Base-by-base conservation (phyloP, 139 green algal species). In the Tetratostichococcus sp. region DNA sequence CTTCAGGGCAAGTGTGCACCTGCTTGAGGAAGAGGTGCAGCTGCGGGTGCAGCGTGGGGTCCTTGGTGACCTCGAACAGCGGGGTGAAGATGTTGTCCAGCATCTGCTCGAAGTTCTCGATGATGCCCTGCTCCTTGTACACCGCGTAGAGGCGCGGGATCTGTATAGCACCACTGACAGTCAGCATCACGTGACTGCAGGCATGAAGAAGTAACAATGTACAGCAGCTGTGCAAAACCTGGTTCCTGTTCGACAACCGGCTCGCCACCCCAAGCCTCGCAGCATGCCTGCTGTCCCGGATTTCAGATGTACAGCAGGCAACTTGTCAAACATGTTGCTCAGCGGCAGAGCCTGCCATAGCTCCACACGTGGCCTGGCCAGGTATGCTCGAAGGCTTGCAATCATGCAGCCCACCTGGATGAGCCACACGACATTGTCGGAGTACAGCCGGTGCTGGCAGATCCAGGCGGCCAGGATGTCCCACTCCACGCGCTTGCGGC, bases 31-130 rank as follows among this genome's bases (percentile, higher is more conserved):
- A 96, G n/a, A 97, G 82, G 83, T 99, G 95, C 70, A 99, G 91
- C 89, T 98, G 91, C 31, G 96, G 96, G 86, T 99, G 95, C 16
- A 87, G 91, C 43, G 77, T 77, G 28, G 96, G 96, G 88, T 98
- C 89, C 1, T 85, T 62, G n/a, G 96, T 98, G 35, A 96, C 96
- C 85, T 99, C 96, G 78, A 99, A 99, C 72, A 99, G 90, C 30
- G 96, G 96, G 32, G 83, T 69, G 79, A 99, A 99, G 79, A 99
- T 95, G 90, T 99, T 99, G 87, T 95, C 90, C 65, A 99, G 89
- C 85, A 99, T 94, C 85, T 97, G 89, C 82, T 89, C 77, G 77
- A 92, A 91, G 80, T 88, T 91, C 33, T 91, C 83, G 34, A 91
- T 85, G 68, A 92, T 90, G 35, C 90, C 92, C 77, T 90, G 82